Percentiles rank a stretch among this genome's conserved stretches.
phyloP scores from a whole-genome alignment of 139 green algal genomes.

The Chlamydomonas sphaeroides region DNA sequence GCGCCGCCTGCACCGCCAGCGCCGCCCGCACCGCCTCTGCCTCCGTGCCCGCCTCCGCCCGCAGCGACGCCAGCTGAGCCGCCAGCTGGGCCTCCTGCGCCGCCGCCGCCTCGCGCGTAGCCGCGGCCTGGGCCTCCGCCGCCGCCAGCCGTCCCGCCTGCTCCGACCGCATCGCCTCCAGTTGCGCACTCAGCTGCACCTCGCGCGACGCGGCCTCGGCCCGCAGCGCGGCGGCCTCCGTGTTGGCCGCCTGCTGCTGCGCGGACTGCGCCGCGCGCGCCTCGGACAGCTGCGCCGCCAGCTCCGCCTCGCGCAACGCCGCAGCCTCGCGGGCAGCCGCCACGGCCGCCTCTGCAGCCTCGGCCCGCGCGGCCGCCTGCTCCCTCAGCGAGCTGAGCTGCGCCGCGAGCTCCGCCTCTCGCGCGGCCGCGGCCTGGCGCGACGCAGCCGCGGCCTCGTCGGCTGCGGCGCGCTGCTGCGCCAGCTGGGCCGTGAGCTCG shows the following conservation, averaged over 20 bases:
- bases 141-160: neutral
- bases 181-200: neutral
- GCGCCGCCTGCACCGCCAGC: neutral
- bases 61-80: neutral
- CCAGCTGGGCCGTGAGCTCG: too few species aligned
- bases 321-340: too few species aligned
- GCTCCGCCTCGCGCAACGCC: neutral
- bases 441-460: too few species aligned
- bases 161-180: neutral
- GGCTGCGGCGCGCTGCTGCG: too few species aligned
- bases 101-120: neutral
- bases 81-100: constrained; percentile 1
- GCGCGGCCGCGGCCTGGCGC: neutral
- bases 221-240: too few species aligned
- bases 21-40: too few species aligned
- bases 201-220: neutral
- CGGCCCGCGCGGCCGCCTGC: too few species aligned
- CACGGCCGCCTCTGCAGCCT: too few species aligned
- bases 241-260: neutral
- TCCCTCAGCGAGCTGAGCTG: neutral
- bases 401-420: neutral
- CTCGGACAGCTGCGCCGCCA: neutral
- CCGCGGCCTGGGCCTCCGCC: neutral
- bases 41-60: neutral
- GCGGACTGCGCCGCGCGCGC: too few species aligned